Percentiles rank a stretch among this genome's conserved stretches.
Evolutionary conservation across 1,284 basidiomycete species (phyloP).

Genomic region (Leccinum insolens): DNA sequence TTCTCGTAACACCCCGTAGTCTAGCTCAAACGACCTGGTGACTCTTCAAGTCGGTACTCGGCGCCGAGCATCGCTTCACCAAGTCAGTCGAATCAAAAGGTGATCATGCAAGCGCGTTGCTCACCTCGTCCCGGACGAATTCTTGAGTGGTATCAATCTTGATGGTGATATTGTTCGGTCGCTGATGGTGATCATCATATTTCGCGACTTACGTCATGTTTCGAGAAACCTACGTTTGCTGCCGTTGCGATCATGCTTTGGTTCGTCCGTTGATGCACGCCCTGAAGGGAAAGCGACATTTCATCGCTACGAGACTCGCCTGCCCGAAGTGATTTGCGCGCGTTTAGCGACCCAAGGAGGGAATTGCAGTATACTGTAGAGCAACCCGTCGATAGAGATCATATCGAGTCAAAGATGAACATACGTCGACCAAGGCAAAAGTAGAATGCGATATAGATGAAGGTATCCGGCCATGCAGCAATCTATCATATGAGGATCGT

Average conservation of each 20-base stretch:
- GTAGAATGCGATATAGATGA: slow-evolving; percentile 56
- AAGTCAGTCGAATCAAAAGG: slow-evolving; percentile 8
- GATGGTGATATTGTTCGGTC: slow-evolving; percentile 37
- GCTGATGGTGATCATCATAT: slow-evolving; percentile 24
- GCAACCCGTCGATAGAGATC: not conserved
- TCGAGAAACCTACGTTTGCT: slow-evolving; percentile 18
- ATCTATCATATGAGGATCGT: slow-evolving; percentile 32
- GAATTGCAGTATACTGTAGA: slow-evolving; percentile 52
- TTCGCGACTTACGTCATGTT: not conserved
- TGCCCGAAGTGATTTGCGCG: slow-evolving; percentile 41
- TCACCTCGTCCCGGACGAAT: slow-evolving; percentile 34
- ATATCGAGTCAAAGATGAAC: slow-evolving; percentile 15
- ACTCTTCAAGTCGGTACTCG: slow-evolving; percentile 18
- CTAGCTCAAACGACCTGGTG: slow-evolving; percentile 22
- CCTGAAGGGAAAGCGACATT: slow-evolving; percentile 38
- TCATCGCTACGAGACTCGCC: slow-evolving; percentile 27
- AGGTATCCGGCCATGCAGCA: slow-evolving; percentile 41
- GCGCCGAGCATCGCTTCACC: slow-evolving; percentile 22
- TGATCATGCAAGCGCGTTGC: not conserved
- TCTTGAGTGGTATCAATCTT: slow-evolving; percentile 39
- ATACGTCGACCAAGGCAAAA: slow-evolving; percentile 52
- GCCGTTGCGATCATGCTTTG: slow-evolving; percentile 20
- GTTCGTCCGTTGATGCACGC: slow-evolving; percentile 30
- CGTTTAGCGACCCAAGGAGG: slow-evolving; percentile 53
- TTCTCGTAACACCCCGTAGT: not conserved